Evolutionary conservation across 1,284 basidiomycete genomes (phyloP).

Genomic region (Ganoderma lingzhi): DNA sequence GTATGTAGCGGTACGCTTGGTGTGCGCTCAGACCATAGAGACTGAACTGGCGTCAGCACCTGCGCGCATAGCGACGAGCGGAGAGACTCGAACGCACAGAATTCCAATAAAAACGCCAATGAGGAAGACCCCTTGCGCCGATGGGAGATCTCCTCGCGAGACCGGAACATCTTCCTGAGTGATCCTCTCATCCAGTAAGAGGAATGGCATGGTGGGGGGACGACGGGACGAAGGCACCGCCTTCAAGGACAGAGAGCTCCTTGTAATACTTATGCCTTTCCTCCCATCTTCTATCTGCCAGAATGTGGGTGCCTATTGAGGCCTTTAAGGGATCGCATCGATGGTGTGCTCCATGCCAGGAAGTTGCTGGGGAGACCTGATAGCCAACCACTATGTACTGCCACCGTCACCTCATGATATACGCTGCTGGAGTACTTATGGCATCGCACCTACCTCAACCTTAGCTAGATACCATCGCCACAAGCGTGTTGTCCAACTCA

Average conservation of each 20-base stretch:
- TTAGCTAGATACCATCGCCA: not conserved
- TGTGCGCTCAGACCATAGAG: slow-evolving; percentile 19
- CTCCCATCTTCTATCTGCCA: slow-evolving; percentile 10
- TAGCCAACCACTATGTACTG: not conserved
- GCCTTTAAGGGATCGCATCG: not conserved
- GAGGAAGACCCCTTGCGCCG: not conserved
- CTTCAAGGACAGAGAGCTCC: too few relatives aligned
- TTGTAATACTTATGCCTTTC: not conserved
- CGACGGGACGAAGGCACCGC: not conserved
- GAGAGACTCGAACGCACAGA: not conserved
- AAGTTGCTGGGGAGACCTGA: slow-evolving; percentile 3
- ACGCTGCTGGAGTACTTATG: not conserved
- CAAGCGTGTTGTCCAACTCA: not conserved
- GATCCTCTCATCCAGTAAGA: slow-evolving; percentile 1
- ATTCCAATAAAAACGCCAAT: slow-evolving; percentile 12
- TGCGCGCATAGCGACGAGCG: not conserved
- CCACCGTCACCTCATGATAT: slow-evolving; percentile 1
- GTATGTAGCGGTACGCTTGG: slow-evolving; percentile 23
- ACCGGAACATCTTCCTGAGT: not conserved
- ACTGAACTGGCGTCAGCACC: slow-evolving; percentile 6
- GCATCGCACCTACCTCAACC: not conserved
- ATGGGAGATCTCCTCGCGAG: not conserved
- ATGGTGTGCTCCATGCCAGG: not conserved
- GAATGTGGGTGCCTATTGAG: not conserved
- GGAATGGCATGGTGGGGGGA: not conserved